Percentiles rank a stretch among this genome's conserved stretches.
Evolutionary conservation across 768 basidiomycete genomes (phyloP).

Genomic region (Phanerochaete sordida): DNA sequence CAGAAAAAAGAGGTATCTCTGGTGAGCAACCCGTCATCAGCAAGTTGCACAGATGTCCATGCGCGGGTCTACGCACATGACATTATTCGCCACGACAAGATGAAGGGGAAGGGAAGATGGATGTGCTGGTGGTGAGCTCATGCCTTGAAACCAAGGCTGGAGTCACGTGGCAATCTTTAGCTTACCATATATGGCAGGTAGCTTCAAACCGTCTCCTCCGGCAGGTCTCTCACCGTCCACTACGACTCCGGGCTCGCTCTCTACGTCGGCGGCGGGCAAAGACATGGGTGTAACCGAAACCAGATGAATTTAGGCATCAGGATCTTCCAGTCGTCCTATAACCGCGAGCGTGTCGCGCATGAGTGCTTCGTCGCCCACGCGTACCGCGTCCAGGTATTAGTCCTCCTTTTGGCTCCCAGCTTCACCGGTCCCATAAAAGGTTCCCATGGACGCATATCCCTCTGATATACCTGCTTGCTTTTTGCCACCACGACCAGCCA

Average conservation of each 20-base stretch:
- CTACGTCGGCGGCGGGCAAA: too few species aligned
- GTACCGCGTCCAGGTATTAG: too few species aligned
- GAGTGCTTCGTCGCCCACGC: too few species aligned
- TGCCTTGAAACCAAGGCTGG: background rate
- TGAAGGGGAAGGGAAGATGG: background rate
- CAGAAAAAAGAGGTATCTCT: conserved; percentile 3
- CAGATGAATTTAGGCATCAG: too few species aligned
- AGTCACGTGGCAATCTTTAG: background rate
- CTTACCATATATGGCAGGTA: background rate
- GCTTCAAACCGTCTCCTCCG: background rate
- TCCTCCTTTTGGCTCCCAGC: background rate
- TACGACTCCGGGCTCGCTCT: too few species aligned
- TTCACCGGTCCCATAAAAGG: too few species aligned
- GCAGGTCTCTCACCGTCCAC: background rate
- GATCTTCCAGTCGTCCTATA: too few species aligned
- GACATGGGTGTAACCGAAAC: too few species aligned
- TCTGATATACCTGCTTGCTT: background rate
- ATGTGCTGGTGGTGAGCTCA: background rate
- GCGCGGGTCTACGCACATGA: background rate
- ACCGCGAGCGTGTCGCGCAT: too few species aligned
- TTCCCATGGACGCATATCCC: too few species aligned
- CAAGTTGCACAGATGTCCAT: background rate
- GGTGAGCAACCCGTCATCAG: background rate
- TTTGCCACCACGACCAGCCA: background rate
- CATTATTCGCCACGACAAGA: conserved; percentile 2